Percentiles rank a stretch among this genome's conserved stretches.
phyloP scores from a whole-genome alignment of 1,139 yeast genomes.

The Geotrichum phurueaensis region DNA sequence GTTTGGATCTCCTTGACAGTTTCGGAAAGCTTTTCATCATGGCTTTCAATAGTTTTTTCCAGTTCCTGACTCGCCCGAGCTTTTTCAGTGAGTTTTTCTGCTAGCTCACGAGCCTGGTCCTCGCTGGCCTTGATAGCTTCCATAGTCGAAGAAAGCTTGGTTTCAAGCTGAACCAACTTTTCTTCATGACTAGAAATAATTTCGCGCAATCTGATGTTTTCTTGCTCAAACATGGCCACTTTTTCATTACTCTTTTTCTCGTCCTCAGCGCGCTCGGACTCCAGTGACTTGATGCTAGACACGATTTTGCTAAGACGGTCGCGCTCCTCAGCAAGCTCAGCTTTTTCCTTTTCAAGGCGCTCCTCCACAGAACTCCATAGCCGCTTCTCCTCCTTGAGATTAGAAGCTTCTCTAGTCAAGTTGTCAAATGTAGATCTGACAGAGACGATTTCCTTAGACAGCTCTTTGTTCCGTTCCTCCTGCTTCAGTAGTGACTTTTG shows the following conservation, averaged over 20 bases:
- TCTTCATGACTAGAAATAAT: background rate
- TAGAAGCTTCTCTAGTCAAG: slow-evolving; percentile 26
- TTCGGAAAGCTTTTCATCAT: background rate
- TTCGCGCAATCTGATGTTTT: background rate
- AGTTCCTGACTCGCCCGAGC: background rate
- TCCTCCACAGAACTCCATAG: slow-evolving; percentile 47
- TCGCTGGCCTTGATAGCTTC: background rate
- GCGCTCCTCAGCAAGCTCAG: slow-evolving; percentile 53
- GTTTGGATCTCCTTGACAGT: background rate
- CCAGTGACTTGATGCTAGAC: slow-evolving; percentile 47
- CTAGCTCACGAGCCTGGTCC: background rate
- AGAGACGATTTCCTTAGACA: slow-evolving; percentile 48
- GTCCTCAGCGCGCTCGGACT: slow-evolving; percentile 31
- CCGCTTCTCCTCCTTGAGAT: slow-evolving; percentile 51
- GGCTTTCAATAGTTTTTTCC: background rate
- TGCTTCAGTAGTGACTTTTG: slow-evolving; percentile 51
- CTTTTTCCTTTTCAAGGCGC: slow-evolving; percentile 51
- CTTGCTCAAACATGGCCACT: background rate
- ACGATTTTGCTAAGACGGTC: slow-evolving; percentile 54
- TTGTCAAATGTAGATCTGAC: slow-evolving; percentile 39
- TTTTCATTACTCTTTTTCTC: background rate
- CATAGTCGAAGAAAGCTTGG: background rate
- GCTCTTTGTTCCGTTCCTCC: slow-evolving; percentile 53
- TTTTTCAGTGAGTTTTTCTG: background rate
- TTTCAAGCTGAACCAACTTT: background rate